Percentiles rank a stretch among this genome's conserved stretches.
phyloP scores from a whole-genome alignment of 1,139 yeast species.

The Pichia sorboxylosa region DNA sequence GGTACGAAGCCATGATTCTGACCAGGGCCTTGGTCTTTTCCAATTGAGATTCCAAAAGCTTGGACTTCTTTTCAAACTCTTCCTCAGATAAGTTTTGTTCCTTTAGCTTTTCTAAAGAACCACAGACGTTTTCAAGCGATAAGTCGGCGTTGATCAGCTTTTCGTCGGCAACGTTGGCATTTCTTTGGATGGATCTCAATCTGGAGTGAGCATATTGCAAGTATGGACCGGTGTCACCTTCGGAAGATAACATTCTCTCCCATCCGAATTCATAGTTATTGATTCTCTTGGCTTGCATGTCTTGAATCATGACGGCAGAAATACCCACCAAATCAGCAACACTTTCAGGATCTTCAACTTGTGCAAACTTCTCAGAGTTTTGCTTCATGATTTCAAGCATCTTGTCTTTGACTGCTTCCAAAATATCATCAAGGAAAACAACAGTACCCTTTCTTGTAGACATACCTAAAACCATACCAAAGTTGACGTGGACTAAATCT shows the following conservation, averaged over 20 bases:
- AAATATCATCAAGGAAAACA: slow-evolving; percentile 86
- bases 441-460: slow-evolving; percentile 97
- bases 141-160: slow-evolving; percentile 53
- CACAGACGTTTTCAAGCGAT: slow-evolving; percentile 41
- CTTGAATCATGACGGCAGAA: slow-evolving; percentile 97
- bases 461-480: slow-evolving; percentile 99
- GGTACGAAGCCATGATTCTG: slow-evolving; percentile 80
- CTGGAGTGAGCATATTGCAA: slow-evolving; percentile 98
- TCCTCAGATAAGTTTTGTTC: slow-evolving; percentile 29
- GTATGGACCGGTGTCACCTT: slow-evolving; percentile 99
- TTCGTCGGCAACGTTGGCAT: slow-evolving; percentile 36
- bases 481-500: slow-evolving; percentile 66
- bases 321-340: slow-evolving; percentile 95
- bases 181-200: slow-evolving; percentile 88
- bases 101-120: slow-evolving; percentile 43
- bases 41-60: slow-evolving; percentile 17
- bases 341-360: slow-evolving; percentile 88
- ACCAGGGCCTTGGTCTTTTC: slow-evolving; percentile 41
- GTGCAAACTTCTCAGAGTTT: slow-evolving; percentile 84
- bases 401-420: slow-evolving; percentile 87
- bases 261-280: slow-evolving; percentile 94
- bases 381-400: slow-evolving; percentile 97
- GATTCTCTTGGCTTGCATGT: slow-evolving; percentile 95
- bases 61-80: slow-evolving; percentile 19
- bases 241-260: slow-evolving; percentile 97